phyloP scores from a whole-genome alignment of 2,329 filamentous ascomycete species.

The Diaporthe batatas region DNA sequence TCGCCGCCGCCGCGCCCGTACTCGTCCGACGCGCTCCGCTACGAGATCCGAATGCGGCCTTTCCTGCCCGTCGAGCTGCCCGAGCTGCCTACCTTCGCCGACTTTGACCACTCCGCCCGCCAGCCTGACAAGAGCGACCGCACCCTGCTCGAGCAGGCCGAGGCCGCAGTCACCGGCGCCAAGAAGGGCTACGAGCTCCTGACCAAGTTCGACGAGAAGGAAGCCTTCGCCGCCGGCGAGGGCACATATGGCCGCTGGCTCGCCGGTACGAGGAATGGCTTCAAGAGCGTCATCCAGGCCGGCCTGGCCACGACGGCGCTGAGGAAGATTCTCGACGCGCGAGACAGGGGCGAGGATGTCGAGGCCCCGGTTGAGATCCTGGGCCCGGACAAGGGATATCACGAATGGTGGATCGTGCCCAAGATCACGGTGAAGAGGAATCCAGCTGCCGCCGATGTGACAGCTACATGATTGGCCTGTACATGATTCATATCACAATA shows the following conservation, averaged over 20 bases:
- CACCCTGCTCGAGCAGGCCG: constrained; percentile 60
- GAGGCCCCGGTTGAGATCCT: constrained; percentile 66
- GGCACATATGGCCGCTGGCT: constrained; percentile 74
- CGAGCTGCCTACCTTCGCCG: constrained; percentile 73
- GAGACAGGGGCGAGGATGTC: constrained; percentile 47
- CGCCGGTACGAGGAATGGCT: constrained; percentile 68
- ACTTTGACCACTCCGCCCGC: constrained; percentile 63
- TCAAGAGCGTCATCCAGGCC: constrained; percentile 79
- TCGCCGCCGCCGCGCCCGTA: constrained; percentile 71
- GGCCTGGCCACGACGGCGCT: constrained; percentile 73
- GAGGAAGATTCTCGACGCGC: constrained; percentile 66
- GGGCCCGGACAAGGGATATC: constrained; percentile 66
- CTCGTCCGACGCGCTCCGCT: constrained; percentile 75
- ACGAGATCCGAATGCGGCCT: constrained; percentile 89
- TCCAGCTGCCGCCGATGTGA: constrained; percentile 38
- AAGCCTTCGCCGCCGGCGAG: constrained; percentile 63
- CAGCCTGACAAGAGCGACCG: constrained; percentile 55
- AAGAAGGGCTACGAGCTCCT: constrained; percentile 70
- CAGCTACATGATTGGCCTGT: constrained; percentile 1
- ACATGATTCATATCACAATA: neutral
- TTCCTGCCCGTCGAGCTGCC: constrained; percentile 79
- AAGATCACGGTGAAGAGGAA: constrained; percentile 51
- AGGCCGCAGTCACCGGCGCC: constrained; percentile 60
- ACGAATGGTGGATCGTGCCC: constrained; percentile 76
- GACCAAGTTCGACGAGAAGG: constrained; percentile 63